phyloP scores from a whole-genome alignment of 1,284 basidiomycete genomes.

The Trametes sp. region DNA sequence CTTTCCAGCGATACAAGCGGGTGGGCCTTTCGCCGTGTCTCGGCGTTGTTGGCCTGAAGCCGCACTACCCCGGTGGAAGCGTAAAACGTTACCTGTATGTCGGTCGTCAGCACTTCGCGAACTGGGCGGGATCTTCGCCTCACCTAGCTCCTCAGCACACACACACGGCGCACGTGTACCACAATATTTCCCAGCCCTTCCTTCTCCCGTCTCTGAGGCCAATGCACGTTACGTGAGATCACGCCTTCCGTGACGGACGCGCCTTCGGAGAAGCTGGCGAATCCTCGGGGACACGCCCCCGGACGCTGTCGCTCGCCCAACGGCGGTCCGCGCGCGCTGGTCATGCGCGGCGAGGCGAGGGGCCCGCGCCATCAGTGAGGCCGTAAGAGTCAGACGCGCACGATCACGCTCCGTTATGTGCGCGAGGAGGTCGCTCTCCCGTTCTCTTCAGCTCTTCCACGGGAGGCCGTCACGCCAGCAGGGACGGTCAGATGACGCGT shows the following conservation, averaged over 20 bases:
- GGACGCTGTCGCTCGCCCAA: neutral
- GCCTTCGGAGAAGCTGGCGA: slow-evolving; percentile 8
- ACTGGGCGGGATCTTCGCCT: neutral
- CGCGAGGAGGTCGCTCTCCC: slow-evolving; percentile 3
- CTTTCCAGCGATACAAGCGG: no score
- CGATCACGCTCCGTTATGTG: neutral
- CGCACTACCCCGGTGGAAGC: no score
- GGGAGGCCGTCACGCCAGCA: slow-evolving; percentile 5
- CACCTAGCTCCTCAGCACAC: neutral
- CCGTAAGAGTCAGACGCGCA: neutral
- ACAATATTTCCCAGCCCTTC: neutral
- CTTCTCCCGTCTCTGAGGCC: neutral
- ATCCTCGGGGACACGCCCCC: slow-evolving; percentile 10
- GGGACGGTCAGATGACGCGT: slow-evolving; percentile 10
- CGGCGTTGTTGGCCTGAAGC: no score
- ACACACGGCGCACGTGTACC: neutral
- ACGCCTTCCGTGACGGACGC: slow-evolving; percentile 11
- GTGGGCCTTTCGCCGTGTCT: no score
- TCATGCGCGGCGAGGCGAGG: slow-evolving; percentile 11
- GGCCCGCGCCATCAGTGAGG: slow-evolving; percentile 7
- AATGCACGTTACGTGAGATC: slow-evolving; percentile 9
- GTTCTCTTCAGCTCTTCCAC: neutral
- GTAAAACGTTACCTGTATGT: no score
- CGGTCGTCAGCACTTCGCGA: no score
- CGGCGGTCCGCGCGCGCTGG: slow-evolving; percentile 10